phyloP scores from a whole-genome alignment of 805 yeast genomes.

The Phaffomyces opuntiae region DNA sequence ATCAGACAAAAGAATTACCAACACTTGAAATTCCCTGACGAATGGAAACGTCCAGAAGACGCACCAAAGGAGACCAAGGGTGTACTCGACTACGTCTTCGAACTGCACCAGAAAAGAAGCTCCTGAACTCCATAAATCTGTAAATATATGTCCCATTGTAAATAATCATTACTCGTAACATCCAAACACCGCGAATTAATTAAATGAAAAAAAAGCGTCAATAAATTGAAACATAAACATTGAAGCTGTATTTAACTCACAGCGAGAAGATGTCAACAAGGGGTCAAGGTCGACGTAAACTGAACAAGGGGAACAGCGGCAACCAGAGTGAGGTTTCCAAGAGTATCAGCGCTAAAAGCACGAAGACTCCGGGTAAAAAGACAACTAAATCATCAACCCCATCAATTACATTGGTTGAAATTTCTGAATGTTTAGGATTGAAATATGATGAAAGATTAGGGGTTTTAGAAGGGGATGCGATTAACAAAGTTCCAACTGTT shows the following conservation, averaged over 20 bases:
- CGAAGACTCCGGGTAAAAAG: conserved; percentile 21
- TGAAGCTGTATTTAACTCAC: too few relatives aligned
- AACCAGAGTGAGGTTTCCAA: too few relatives aligned
- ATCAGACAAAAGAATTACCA: conserved; percentile 31
- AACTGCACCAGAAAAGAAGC: background rate
- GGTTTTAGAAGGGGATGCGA: conserved; percentile 50
- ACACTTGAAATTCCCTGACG: conserved; percentile 55
- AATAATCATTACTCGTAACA: too few relatives aligned
- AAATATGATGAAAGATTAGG: conserved; percentile 56
- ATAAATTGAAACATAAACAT: too few relatives aligned
- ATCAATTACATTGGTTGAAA: conserved; percentile 38
- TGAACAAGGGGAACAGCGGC: background rate
- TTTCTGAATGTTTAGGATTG: conserved; percentile 45
- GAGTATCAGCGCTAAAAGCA: background rate
- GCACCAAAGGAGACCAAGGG: conserved; percentile 43
- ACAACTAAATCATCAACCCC: conserved; percentile 29
- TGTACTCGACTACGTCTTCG: conserved; percentile 15
- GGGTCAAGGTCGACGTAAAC: conserved; percentile 6
- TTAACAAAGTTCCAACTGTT: conserved; percentile 34
- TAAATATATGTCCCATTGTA: background rate
- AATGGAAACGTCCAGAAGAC: conserved; percentile 72
- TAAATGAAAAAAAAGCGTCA: too few relatives aligned
- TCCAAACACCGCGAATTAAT: too few relatives aligned
- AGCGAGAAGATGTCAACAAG: too few relatives aligned
- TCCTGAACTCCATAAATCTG: background rate